These are phyloP conservation scores for Aureobasidium uvarum DNA, from an alignment of 2,329 filamentous ascomycete species.

Conservation along the genomic window DNA sequence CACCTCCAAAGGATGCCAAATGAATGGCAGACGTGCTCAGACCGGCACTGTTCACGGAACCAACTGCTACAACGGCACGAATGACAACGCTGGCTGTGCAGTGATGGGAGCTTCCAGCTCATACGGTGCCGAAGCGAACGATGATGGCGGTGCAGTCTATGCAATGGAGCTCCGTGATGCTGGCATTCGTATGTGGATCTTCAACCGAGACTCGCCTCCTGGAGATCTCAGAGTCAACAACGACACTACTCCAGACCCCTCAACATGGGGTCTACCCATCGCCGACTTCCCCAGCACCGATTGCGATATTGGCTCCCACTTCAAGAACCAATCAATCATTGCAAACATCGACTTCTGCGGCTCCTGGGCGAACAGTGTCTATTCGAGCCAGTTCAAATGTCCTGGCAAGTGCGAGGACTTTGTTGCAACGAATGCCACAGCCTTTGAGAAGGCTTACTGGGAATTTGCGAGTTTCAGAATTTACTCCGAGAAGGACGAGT, in stretches of 20 bases:
- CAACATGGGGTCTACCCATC: slow-evolving; percentile 59
- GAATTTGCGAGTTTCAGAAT: slow-evolving; percentile 40
- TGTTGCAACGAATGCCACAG: slow-evolving; percentile 57
- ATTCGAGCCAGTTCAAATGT: slow-evolving; percentile 41
- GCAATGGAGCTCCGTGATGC: slow-evolving; percentile 60
- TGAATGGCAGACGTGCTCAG: slow-evolving; percentile 60
- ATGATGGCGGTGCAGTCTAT: slow-evolving; percentile 51
- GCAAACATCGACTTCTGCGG: slow-evolving; percentile 66
- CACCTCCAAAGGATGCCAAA: slow-evolving; percentile 37
- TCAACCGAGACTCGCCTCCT: slow-evolving; percentile 39
- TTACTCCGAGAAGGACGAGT: slow-evolving; percentile 10
- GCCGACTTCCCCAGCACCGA: slow-evolving; percentile 64
- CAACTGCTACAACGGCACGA: slow-evolving; percentile 44
- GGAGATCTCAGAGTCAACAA: slow-evolving; percentile 44
- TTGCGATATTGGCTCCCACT: slow-evolving; percentile 60
- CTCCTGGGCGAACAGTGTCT: slow-evolving; percentile 46
- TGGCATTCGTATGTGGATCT: slow-evolving; percentile 55
- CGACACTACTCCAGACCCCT: slow-evolving; percentile 56
- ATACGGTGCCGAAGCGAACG: slow-evolving; percentile 40
- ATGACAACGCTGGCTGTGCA: slow-evolving; percentile 51
- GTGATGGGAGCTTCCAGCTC: slow-evolving; percentile 52
- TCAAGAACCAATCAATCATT: slow-evolving; percentile 64
- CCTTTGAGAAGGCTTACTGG: slow-evolving; percentile 62
- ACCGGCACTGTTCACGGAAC: slow-evolving; percentile 58
- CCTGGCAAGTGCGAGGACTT: slow-evolving; percentile 57